Conservation (phyloP, 345 rosid genomes). For the Murraya koenigii region DNA sequence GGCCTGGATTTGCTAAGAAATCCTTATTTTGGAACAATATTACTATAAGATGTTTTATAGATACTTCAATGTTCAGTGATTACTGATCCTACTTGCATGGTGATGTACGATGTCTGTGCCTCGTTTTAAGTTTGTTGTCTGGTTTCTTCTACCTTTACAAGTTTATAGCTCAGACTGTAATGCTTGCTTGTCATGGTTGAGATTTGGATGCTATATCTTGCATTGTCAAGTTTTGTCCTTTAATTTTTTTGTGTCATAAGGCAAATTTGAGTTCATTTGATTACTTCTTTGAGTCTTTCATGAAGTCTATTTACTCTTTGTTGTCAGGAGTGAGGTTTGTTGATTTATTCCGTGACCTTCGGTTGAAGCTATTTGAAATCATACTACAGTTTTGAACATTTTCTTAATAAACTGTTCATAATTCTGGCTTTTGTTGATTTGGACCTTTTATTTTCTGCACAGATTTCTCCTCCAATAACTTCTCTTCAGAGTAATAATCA, state of each 20-base stretch:
- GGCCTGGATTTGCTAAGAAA: background rate
- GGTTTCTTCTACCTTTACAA: background rate
- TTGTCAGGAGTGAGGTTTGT: background rate
- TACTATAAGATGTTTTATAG: background rate
- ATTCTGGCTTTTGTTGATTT: background rate
- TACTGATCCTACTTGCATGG: background rate
- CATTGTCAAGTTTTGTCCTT: background rate
- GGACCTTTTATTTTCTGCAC: background rate
- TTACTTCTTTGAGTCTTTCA: background rate
- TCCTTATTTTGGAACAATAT: background rate
- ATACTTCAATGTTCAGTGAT: background rate
- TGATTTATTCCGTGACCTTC: background rate
- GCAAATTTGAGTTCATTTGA: background rate
- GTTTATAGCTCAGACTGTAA: background rate
- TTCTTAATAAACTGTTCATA: background rate
- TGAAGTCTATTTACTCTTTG: background rate
- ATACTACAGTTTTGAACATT: background rate
- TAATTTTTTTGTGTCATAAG: background rate
- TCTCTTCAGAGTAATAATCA: background rate
- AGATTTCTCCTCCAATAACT: background rate
- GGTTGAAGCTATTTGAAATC: background rate
- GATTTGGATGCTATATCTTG: background rate
- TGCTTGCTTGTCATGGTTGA: background rate
- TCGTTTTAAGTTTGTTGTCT: background rate
- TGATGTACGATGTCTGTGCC: background rate